These are phyloP conservation scores for Mediolabrus comicus DNA, from an alignment of 108 stramenopile genomes.

Conservation along the genomic window DNA sequence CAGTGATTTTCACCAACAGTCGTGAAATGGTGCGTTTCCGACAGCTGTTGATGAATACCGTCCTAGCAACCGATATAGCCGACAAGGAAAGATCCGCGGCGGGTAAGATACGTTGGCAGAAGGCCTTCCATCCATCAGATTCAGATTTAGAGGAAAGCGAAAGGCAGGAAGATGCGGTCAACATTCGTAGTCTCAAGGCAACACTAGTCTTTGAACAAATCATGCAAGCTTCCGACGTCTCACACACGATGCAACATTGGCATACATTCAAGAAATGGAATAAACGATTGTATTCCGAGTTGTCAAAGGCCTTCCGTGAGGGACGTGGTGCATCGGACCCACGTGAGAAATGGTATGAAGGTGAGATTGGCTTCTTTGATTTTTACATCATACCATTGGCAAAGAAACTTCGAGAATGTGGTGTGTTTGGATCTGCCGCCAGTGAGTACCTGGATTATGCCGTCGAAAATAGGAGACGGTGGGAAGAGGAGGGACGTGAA, in stretches of 20 bases:
- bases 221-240: slow-evolving; percentile 61
- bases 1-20: slow-evolving; percentile 27
- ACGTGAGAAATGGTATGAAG: slow-evolving; percentile 43
- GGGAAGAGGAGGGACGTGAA: slow-evolving; percentile 41
- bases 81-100: slow-evolving; percentile 36
- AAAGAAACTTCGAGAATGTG: slow-evolving; percentile 50
- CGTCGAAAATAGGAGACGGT: slow-evolving; percentile 46
- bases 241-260: slow-evolving; percentile 69
- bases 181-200: slow-evolving; percentile 46
- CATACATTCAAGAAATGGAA: slow-evolving; percentile 58
- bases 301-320: slow-evolving; percentile 36
- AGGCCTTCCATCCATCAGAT: slow-evolving; percentile 41
- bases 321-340: slow-evolving; percentile 32
- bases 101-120: slow-evolving; percentile 52
- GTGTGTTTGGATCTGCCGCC: slow-evolving; percentile 45
- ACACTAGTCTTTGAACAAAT: slow-evolving; percentile 59
- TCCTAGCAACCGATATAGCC: slow-evolving; percentile 60
- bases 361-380: slow-evolving; percentile 55
- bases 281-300: slow-evolving; percentile 47
- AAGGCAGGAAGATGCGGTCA: slow-evolving; percentile 14
- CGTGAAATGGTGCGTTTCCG: slow-evolving; percentile 50
- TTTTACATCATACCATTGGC: slow-evolving; percentile 54
- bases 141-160: not conserved
- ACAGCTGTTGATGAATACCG: slow-evolving; percentile 50
- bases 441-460: slow-evolving; percentile 49